These are phyloP conservation scores for Acanthamoeba healyi DNA, from an alignment of 208 protist species.

Conservation along the genomic window DNA sequence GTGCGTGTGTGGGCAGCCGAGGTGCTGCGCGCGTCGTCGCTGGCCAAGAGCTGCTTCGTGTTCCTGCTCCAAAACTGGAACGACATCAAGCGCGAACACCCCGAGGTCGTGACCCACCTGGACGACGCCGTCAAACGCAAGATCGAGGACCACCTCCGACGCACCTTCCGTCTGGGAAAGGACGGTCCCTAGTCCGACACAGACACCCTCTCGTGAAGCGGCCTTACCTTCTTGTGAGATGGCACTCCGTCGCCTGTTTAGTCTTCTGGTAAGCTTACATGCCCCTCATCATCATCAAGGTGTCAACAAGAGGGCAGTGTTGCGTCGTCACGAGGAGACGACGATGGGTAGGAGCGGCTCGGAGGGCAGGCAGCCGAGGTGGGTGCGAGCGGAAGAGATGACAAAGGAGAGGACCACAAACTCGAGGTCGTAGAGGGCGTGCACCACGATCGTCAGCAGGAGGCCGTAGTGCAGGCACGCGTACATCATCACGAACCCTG, in stretches of 20 bases:
- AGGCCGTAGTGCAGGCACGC: slow-evolving; percentile 59
- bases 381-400: not conserved
- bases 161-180: not conserved
- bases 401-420: slow-evolving; percentile 27
- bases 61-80: not conserved
- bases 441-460: slow-evolving; percentile 25
- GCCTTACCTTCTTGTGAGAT: not conserved
- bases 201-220: no score
- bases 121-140: not conserved
- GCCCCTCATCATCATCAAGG: no score
- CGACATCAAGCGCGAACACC: not conserved
- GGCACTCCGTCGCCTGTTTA: not conserved
- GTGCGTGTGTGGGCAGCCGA: not conserved
- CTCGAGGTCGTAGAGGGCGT: slow-evolving; percentile 64
- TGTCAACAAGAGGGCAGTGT: no score
- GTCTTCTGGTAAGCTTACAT: no score
- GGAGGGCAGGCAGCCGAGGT: not conserved
- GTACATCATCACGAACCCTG: slow-evolving; percentile 69
- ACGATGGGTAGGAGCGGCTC: not conserved
- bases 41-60: slow-evolving; percentile 3
- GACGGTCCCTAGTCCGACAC: no score
- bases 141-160: slow-evolving; percentile 21
- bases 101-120: not conserved
- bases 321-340: not conserved
- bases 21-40: slow-evolving; percentile 1